These are phyloP conservation scores for Fusarium sp. DNA, from an alignment of 2,329 filamentous ascomycete species.

Conservation along the genomic window DNA sequence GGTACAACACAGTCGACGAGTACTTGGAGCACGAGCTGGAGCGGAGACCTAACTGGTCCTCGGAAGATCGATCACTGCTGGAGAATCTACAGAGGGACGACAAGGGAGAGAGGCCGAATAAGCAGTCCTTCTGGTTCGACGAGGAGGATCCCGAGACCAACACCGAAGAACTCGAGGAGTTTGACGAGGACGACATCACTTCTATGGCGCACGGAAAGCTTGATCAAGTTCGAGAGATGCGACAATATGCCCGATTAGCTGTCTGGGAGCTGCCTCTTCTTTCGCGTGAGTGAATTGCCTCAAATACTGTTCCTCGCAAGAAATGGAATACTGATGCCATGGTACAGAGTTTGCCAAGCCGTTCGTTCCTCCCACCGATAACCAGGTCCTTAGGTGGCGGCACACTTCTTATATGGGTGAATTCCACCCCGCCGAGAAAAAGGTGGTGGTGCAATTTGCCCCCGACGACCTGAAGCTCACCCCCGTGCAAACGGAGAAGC, in stretches of 20 bases:
- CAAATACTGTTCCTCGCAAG: background rate
- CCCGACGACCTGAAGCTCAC: slow-evolving; percentile 81
- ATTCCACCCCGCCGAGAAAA: slow-evolving; percentile 89
- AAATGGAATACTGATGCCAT: slow-evolving; percentile 23
- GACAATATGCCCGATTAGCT: slow-evolving; percentile 88
- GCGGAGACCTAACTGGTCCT: slow-evolving; percentile 49
- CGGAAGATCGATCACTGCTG: slow-evolving; percentile 52
- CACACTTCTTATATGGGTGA: slow-evolving; percentile 98
- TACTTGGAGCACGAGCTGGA: slow-evolving; percentile 51
- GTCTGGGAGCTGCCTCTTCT: slow-evolving; percentile 98
- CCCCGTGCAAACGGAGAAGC: slow-evolving; percentile 79
- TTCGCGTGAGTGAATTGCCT: slow-evolving; percentile 74
- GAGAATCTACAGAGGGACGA: slow-evolving; percentile 53
- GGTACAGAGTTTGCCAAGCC: slow-evolving; percentile 83
- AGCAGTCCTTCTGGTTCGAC: slow-evolving; percentile 65
- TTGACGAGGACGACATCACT: slow-evolving; percentile 87
- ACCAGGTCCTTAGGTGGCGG: slow-evolving; percentile 88
- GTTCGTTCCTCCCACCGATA: slow-evolving; percentile 78
- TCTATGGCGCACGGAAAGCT: slow-evolving; percentile 88
- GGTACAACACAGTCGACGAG: slow-evolving; percentile 53
- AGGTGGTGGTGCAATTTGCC: slow-evolving; percentile 94
- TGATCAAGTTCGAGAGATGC: slow-evolving; percentile 88
- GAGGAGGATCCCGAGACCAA: slow-evolving; percentile 64
- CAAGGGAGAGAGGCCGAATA: slow-evolving; percentile 53
- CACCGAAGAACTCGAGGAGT: slow-evolving; percentile 72